These are phyloP conservation scores for Stromatinia cepivora DNA, from an alignment of 2,329 filamentous ascomycete genomes.

Conservation along the genomic window DNA sequence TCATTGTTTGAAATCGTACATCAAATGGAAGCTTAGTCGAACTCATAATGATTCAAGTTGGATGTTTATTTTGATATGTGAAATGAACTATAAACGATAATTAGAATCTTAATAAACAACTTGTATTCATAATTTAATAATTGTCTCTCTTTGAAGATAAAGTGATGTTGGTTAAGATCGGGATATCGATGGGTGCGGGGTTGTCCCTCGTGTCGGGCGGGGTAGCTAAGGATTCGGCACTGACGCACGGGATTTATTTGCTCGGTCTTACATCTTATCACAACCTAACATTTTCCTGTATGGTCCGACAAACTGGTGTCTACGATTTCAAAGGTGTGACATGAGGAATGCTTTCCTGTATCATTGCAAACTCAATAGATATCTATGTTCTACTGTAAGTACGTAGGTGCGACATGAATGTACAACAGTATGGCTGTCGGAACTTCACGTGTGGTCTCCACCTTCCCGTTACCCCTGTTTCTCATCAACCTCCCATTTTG, in stretches of 20 bases:
- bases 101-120: background rate
- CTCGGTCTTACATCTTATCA: background rate
- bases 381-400: background rate
- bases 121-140: background rate
- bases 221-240: background rate
- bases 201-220: background rate
- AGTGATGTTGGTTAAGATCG: background rate
- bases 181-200: background rate
- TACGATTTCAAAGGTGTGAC: background rate
- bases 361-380: too few relatives aligned
- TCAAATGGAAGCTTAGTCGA: conserved; percentile 33
- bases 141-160: background rate
- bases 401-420: too few relatives aligned
- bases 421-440: background rate
- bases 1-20: conserved; percentile 19
- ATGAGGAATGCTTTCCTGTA: background rate
- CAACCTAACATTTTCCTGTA: background rate
- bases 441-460: background rate
- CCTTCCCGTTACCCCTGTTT: background rate
- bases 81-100: background rate
- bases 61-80: background rate
- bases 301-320: background rate
- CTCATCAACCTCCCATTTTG: background rate
- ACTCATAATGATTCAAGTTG: background rate
- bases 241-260: background rate